These are phyloP conservation scores for Raphanus sativus DNA, from an alignment of 345 rosid genomes.

Conservation along the genomic window DNA sequence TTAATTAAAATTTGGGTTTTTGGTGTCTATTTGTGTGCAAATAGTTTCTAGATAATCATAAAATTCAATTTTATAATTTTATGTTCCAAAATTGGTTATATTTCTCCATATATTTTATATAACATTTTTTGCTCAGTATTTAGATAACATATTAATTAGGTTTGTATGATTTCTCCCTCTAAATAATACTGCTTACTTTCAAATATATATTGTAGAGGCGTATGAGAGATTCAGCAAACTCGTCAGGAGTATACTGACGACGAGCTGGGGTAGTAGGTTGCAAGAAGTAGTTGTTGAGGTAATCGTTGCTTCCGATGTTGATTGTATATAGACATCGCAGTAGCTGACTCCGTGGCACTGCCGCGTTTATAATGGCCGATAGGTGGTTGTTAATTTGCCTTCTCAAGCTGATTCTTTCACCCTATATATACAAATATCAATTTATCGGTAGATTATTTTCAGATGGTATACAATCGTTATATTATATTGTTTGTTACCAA, in stretches of 20 bases:
- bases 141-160: not conserved
- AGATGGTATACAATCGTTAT: not conserved
- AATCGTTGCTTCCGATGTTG: constrained; percentile 52
- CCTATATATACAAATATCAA: constrained; percentile 36
- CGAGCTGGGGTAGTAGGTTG: constrained; percentile 21
- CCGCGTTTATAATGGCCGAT: constrained; percentile 16
- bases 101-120: not conserved
- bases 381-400: constrained; percentile 48
- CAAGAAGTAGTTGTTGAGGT: constrained; percentile 55
- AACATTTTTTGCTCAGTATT: not conserved
- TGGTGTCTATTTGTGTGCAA: not conserved
- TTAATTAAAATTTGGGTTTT: too few relatives aligned
- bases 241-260: constrained; percentile 21
- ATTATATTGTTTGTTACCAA: constrained; percentile 37
- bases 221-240: constrained; percentile 38
- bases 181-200: not conserved
- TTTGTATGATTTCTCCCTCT: not conserved
- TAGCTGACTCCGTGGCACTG: constrained; percentile 27
- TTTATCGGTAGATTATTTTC: not conserved
- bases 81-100: not conserved
- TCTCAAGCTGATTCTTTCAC: constrained; percentile 42
- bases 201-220: constrained; percentile 18
- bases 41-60: not conserved
- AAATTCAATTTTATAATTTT: not conserved
- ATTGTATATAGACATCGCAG: constrained; percentile 46